Base-by-base conservation (phyloP, 345 rosid species). In the Alliaria petiolata region DNA sequence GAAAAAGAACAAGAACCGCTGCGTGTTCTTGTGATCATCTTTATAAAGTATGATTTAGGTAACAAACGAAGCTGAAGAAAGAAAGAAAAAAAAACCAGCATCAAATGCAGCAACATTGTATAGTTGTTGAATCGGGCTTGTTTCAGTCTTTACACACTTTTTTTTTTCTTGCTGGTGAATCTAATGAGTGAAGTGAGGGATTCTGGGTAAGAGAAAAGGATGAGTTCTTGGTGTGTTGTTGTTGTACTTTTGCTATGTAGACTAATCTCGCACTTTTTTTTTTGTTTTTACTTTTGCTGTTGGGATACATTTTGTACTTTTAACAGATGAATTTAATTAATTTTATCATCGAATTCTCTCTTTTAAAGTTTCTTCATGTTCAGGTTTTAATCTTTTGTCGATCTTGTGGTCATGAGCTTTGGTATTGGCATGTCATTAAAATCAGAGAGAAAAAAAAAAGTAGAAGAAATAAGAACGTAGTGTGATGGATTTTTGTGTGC, bases 1-100 rank as follows among this genome's bases (percentile, higher is more conserved):
- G 89, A 90, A 88, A 83, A 82, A 76, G 66, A 77, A 71, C 63
- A 71, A 77, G 73, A 72, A 71, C 33, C 65, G 65, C 9, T 76
- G 80, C 1, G 15, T 30, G 43, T 71, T 77, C 73, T 77, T 77
- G 77, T 77, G 73, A 76, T 76, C 77, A 59, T 51, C 60, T 64
- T 28, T 28, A 28, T 5, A 28, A 28, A 28, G 31, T 28, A 28
- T 28, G 34, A 54, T 35, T 52, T 72, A 72, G 75, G 54, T 62
- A 69, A 69, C 75, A 62, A 65, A 69, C n/a, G 25, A 69, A 68
- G 49, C 47, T 75, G 62, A 67, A 59, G 36, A 30, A n/a, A n/a
- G n/a, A n/a, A n/a, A 3, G 2, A 55, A 3, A 20, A 53, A 9
- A 40, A 28, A 50, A 44, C 26, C 58, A 47, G 65, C 35, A 65